These are phyloP conservation scores for Rubus parviflorus DNA, from an alignment of 306 rosid genomes.

Conservation along the genomic window DNA sequence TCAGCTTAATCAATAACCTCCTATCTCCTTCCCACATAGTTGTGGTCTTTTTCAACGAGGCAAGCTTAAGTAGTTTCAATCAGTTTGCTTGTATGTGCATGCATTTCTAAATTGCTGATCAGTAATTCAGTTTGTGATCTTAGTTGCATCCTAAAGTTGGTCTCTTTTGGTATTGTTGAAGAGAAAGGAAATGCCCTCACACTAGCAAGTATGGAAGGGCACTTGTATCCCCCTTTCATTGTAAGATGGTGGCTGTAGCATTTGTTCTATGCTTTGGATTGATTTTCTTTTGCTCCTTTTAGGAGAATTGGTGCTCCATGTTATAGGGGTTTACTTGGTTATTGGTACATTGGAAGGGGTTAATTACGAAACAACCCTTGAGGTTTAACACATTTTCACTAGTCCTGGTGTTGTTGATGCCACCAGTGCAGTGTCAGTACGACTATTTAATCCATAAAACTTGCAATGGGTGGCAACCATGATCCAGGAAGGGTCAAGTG, in stretches of 20 bases:
- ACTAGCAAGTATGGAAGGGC: background rate
- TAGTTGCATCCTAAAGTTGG: background rate
- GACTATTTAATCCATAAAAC: slow-evolving; percentile 62
- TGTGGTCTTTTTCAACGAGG: background rate
- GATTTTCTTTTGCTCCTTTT: background rate
- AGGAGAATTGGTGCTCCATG: background rate
- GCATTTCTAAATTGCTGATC: background rate
- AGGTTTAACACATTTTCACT: background rate
- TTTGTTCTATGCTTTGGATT: background rate
- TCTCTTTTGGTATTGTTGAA: background rate
- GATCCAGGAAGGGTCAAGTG: slow-evolving; percentile 58
- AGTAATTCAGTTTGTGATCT: background rate
- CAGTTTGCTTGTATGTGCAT: background rate
- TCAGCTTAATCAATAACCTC: background rate
- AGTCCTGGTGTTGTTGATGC: slow-evolving; percentile 19
- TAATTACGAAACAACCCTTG: background rate
- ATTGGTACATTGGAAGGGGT: background rate
- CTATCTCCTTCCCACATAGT: background rate
- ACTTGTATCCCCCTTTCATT: background rate
- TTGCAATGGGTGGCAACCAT: slow-evolving; percentile 79
- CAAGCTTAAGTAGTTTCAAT: background rate
- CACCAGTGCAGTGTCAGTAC: background rate
- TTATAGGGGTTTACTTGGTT: background rate
- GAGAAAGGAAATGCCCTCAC: background rate
- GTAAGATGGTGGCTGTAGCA: background rate